These are phyloP conservation scores for Aspergillus terreus DNA, from an alignment of 2,329 filamentous ascomycete species.

Conservation along the genomic window DNA sequence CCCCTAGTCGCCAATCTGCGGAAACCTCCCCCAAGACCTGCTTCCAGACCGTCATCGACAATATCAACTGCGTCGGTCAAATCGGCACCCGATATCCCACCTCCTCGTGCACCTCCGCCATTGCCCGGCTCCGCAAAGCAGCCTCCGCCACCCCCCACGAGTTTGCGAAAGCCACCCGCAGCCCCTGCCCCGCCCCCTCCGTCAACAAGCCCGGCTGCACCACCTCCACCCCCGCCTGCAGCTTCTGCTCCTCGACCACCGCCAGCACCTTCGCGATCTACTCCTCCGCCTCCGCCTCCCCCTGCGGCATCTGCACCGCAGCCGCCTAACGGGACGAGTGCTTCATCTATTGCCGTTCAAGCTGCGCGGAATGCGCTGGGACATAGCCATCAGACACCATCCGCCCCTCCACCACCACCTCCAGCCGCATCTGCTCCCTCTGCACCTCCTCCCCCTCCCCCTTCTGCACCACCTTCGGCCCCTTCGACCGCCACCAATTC, in stretches of 20 bases:
- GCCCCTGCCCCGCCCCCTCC: constrained; percentile 44
- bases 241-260: constrained; percentile 41
- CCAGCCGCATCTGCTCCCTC: constrained; percentile 33
- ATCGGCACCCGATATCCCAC: constrained; percentile 38
- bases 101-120: constrained; percentile 65
- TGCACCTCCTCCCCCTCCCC: constrained; percentile 45
- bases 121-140: constrained; percentile 45
- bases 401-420: constrained; percentile 41
- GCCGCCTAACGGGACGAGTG: constrained; percentile 38
- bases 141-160: constrained; percentile 56
- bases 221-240: constrained; percentile 39
- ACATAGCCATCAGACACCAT: constrained; percentile 39
- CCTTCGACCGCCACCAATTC: constrained; percentile 44
- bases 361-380: constrained; percentile 58
- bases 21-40: constrained; percentile 51
- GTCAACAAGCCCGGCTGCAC: constrained; percentile 41
- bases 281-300: constrained; percentile 46
- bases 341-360: constrained; percentile 54
- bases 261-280: constrained; percentile 39
- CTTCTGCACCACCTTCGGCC: constrained; percentile 42
- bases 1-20: constrained; percentile 54
- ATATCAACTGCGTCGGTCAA: constrained; percentile 57
- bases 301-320: constrained; percentile 24
- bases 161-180: constrained; percentile 53
- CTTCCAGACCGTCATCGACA: constrained; percentile 57